These are phyloP conservation scores for Aspergillus biplanus DNA, from an alignment of 495 filamentous ascomycete genomes.

Conservation along the genomic window DNA sequence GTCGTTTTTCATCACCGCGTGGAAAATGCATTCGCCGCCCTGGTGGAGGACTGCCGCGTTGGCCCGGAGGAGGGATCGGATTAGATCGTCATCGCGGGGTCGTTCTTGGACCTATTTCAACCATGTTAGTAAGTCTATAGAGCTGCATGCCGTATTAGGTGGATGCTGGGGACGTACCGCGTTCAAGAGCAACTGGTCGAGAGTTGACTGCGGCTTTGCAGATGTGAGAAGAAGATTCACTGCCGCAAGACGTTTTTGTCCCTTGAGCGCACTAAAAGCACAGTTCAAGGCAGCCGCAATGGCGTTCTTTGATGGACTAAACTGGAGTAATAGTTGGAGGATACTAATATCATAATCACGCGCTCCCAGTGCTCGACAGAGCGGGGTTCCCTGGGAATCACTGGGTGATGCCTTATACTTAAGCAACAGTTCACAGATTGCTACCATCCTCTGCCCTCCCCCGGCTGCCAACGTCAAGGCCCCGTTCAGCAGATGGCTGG, in stretches of 20 bases:
- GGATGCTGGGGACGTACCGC: slow-evolving; percentile 1
- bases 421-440: slow-evolving; percentile 11
- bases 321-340: slow-evolving; percentile 5
- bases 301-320: slow-evolving; percentile 1
- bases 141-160: not conserved
- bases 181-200: slow-evolving; percentile 15
- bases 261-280: slow-evolving; percentile 10
- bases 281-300: slow-evolving; percentile 6
- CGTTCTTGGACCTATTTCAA: slow-evolving; percentile 7
- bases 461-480: slow-evolving; percentile 8
- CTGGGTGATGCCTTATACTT: slow-evolving; percentile 6
- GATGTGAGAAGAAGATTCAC: slow-evolving; percentile 8
- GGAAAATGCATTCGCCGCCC: slow-evolving; percentile 15
- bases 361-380: slow-evolving; percentile 9
- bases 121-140: not conserved
- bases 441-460: slow-evolving; percentile 9
- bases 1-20: slow-evolving; percentile 16
- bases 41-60: slow-evolving; percentile 14
- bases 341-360: not conserved
- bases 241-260: slow-evolving; percentile 3
- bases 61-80: slow-evolving; percentile 4
- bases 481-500: slow-evolving; percentile 2
- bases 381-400: slow-evolving; percentile 4
- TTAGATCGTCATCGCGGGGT: slow-evolving; percentile 3
- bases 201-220: slow-evolving; percentile 6